phyloP scores from a whole-genome alignment of 495 filamentous ascomycete genomes.

The Lasiosphaeris hirsuta region DNA sequence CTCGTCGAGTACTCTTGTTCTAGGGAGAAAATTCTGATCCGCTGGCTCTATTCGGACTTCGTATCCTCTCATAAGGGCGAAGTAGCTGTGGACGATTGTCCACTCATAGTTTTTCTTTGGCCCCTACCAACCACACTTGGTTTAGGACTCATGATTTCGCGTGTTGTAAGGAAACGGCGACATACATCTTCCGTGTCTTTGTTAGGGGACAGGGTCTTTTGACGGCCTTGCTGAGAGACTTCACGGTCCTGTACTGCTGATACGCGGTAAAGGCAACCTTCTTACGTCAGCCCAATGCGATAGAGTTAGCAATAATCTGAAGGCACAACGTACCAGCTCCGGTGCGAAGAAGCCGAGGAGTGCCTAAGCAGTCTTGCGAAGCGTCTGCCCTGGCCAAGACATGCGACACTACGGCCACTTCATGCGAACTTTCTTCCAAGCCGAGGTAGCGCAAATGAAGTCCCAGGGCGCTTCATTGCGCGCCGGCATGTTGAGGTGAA shows the following conservation, averaged over 20 bases:
- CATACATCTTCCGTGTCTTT: not conserved
- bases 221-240: not conserved
- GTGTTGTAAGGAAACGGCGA: too few relatives aligned
- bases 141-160: not conserved
- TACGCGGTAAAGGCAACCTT: not conserved
- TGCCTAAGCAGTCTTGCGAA: not conserved
- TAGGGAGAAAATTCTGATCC: not conserved
- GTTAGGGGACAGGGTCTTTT: not conserved
- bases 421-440: too few relatives aligned
- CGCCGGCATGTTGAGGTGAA: slow-evolving; percentile 3
- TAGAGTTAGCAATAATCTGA: not conserved
- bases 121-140: not conserved
- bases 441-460: too few relatives aligned
- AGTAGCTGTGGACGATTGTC: slow-evolving; percentile 9
- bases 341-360: not conserved
- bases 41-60: not conserved
- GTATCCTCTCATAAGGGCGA: not conserved
- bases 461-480: not conserved
- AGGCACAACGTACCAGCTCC: not conserved
- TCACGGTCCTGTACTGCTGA: not conserved
- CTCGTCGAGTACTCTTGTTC: too few relatives aligned
- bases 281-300: too few relatives aligned
- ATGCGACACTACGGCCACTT: too few relatives aligned
- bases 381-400: not conserved
- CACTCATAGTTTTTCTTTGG: not conserved